Base-by-base conservation (phyloP, 139 green algal genomes). In the Parachlorella kessleri region DNA sequence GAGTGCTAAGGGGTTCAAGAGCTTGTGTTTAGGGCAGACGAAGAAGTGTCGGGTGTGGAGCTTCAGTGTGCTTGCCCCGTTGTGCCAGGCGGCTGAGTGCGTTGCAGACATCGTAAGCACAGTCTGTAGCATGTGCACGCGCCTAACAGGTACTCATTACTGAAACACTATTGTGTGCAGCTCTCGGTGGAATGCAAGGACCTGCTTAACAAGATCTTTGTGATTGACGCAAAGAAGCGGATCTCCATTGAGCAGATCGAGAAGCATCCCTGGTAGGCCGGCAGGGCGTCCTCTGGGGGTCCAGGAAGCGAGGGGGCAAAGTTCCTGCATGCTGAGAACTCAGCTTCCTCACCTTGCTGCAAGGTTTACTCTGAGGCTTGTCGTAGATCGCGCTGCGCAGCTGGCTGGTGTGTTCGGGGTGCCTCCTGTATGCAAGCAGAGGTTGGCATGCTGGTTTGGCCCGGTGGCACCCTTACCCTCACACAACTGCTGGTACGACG, bases 191-290 rank as follows among this genome's bases (percentile, higher is more conserved):
- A 94, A 64, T 91, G 83, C 72, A 87, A 85, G 48, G 90, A 95
- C 79, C 83, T 96, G 81, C 79, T 96, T 74, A 89, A 95, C 75
- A 65, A 70, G 41, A 92, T 96, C 82, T 94, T 96, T 68, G 81
- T 89, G 30, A 80, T 95, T 39, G 88, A 96, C 74, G 86, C 91
- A 63, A 86, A 84, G 41, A 88, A 91, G 72, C 81, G 91, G 53
- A 88, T 93, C 64, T 88, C 74, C 9, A 88, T 95, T 5, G 70
- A 82, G 38, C 79, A 92, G 73, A 94, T 96, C 75, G 81, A 86
- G 66, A 26, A 71, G 74, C 91, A 96, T 77, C 88, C 90, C 39
- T 96, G 91, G 92, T 91, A 66, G 18, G 73, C 28, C 5, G 4
- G 18, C 35, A 7, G 1, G 41, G 42, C 24, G 39, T 3, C 8